Percentiles rank a stretch among this genome's conserved stretches.
Evolutionary conservation across 1,284 basidiomycete genomes (phyloP).

Genomic region (Ganoderma sp.): DNA sequence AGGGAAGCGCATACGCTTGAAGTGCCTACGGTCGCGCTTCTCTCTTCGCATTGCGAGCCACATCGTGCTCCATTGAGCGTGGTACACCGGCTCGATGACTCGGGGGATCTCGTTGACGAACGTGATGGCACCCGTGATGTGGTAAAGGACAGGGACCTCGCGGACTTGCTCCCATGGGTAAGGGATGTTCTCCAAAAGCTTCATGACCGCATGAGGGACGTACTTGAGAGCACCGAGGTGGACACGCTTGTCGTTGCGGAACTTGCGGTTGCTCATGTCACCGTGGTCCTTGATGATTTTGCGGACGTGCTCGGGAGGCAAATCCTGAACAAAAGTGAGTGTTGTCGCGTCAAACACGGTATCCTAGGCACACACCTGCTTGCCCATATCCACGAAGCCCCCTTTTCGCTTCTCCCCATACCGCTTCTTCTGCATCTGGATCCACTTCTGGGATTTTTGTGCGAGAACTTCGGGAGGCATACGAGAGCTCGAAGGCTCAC

Average conservation of each 20-base stretch:
- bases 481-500: slow-evolving; percentile 57
- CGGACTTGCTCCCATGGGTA: slow-evolving; percentile 99
- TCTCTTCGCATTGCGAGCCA: slow-evolving; percentile 99
- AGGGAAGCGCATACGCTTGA: slow-evolving; percentile 99
- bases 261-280: slow-evolving; percentile 96
- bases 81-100: slow-evolving; percentile 96
- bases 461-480: slow-evolving; percentile 81
- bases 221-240: slow-evolving; percentile 98
- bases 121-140: slow-evolving; percentile 99
- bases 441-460: slow-evolving; percentile 92
- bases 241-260: slow-evolving; percentile 98
- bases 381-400: slow-evolving; percentile 91
- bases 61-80: slow-evolving; percentile 99
- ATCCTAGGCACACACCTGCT: slow-evolving; percentile 66
- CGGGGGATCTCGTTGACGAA: slow-evolving; percentile 99
- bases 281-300: slow-evolving; percentile 99
- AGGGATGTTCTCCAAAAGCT: slow-evolving; percentile 98
- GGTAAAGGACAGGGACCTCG: slow-evolving; percentile 95
- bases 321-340: slow-evolving; percentile 57
- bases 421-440: slow-evolving; percentile 89
- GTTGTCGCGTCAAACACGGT: slow-evolving; percentile 10
- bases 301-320: slow-evolving; percentile 92
- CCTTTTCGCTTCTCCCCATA: slow-evolving; percentile 90
- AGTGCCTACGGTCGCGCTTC: slow-evolving; percentile 98
- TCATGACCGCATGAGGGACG: slow-evolving; percentile 99